Base-by-base conservation (phyloP, 371 early-diverging fungal species). In the Apophysomyces elegans region DNA sequence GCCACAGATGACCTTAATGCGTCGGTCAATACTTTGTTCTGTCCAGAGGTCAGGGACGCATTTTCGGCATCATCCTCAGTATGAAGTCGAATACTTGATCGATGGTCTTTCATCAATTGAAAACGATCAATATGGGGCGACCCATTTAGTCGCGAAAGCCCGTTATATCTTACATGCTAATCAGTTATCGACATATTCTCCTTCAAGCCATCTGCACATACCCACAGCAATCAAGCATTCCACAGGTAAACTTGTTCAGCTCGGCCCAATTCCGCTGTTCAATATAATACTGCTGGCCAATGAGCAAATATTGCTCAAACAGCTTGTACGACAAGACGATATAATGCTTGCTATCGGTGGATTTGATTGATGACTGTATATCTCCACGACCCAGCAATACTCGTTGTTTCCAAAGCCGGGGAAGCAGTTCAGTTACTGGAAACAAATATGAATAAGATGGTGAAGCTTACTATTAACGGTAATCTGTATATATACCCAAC, bases 281-380 rank as follows among this genome's bases (percentile, higher is more conserved):
- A 59, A 81, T 81, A 50, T 78, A 81, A 38, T 73, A 81, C 9
- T 73, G 71, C 46, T 81, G 81, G 0, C 81, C 81, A 37, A 78
- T 56, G 7, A 78, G 61, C 32, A 81, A 62, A 37, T 78, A 81
- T n/a, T 78, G 74, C 46, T 78, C 81, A 67, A 78, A 81, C 7
- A 78, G 43, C 13, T 69, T 69, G 56, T 76, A 78, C 1, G 81
- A 75, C 18, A 81, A 54, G 6, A 68, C 68, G 35, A 81, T 78
- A 32, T 70, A 74, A 57, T 77, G 80, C 54, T 76, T 78, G 63
- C 77, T 76, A 43, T 78, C 78, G 0, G 81, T 81, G 0, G 78
- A 78, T 56, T 70, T 78, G 8, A 81, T 74, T 6, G 72, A 72
- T 7, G 80, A 74, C 13, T 71, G 45, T 38, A 68, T 71, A 26